These are phyloP conservation scores for Phalaenopsis hybrid DNA, from an alignment of 116 monocot genomes.

Conservation along the genomic window DNA sequence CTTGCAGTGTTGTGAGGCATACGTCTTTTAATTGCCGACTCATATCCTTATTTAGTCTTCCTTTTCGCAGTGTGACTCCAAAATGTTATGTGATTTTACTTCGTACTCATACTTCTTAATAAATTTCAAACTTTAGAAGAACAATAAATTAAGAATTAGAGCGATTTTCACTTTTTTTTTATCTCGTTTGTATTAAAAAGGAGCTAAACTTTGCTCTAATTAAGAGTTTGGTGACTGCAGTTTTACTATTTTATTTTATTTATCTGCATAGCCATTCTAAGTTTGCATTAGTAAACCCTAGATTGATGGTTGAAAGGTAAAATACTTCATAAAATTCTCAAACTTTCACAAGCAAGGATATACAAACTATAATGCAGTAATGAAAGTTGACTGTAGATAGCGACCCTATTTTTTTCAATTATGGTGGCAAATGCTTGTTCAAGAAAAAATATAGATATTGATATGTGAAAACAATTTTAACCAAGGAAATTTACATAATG, in stretches of 20 bases:
- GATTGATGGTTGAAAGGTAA: too few species aligned
- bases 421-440: neutral
- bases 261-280: too few species aligned
- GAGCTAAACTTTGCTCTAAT: neutral
- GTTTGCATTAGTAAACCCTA: neutral
- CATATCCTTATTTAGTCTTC: neutral
- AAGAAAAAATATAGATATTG: neutral
- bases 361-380: too few species aligned
- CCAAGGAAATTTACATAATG: too few species aligned
- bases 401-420: neutral
- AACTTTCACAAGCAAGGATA: too few species aligned
- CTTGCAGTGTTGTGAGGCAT: neutral
- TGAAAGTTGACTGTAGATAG: neutral
- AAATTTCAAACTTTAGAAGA: neutral
- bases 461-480: neutral
- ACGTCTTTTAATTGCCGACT: neutral
- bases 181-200: neutral
- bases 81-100: neutral
- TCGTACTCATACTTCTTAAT: neutral
- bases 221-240: neutral
- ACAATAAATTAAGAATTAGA: neutral
- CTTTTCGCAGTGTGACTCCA: neutral
- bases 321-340: too few species aligned
- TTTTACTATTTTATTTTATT: neutral
- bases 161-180: neutral